Base-by-base conservation (phyloP, 2,329 filamentous ascomycete genomes). In the Cladorrhinum sp. region DNA sequence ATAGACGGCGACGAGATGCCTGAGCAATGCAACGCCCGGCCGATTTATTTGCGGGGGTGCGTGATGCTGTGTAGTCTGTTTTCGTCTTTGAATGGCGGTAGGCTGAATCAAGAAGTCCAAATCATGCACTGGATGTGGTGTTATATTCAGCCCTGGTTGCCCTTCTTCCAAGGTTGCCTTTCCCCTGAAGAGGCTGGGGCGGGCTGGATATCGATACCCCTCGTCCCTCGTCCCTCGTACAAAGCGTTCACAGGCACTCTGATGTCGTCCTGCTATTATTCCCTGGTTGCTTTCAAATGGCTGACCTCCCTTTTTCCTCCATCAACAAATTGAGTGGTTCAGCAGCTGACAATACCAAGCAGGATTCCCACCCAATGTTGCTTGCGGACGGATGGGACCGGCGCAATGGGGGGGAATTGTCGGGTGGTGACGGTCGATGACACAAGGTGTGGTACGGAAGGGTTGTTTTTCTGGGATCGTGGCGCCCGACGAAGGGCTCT, bases 1-100 rank as follows among this genome's bases (percentile, higher is more conserved):
- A 65, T 71, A 67, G 67, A 71, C 63, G 70, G 70, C 39, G 54
- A 66, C 65, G 66, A 68, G 66, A 36, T 16, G 33, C 33, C 33
- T 9, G 63, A 65, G 65, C 66, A 42, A n/a, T 42, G 4, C 10
- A n/a, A 7, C 16, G 4, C 64, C 66, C 66, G 69, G 69, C 69
- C 68, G 68, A 58, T 57, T 54, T 60, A 60, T 65, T 69, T 67
- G 62, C 67, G 67, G 67, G 68, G 66, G 65, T 42, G 59, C 53
- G 62, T 63, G 65, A 36, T 59, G 64, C 58, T 23, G 53, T 55
- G 18, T 49, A 24, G 53, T 55, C 21, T 26, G 33, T 46, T 33
- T 55, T 36, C 18, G 33, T 39, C 16, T 55, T 24, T 42, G 36
- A 39, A 8, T 55, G 59, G 57, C 62, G 58, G 67, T 63, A 65